These are phyloP conservation scores for Aspergillus japonicus DNA, from an alignment of 2,329 filamentous ascomycete species.

Conservation along the genomic window DNA sequence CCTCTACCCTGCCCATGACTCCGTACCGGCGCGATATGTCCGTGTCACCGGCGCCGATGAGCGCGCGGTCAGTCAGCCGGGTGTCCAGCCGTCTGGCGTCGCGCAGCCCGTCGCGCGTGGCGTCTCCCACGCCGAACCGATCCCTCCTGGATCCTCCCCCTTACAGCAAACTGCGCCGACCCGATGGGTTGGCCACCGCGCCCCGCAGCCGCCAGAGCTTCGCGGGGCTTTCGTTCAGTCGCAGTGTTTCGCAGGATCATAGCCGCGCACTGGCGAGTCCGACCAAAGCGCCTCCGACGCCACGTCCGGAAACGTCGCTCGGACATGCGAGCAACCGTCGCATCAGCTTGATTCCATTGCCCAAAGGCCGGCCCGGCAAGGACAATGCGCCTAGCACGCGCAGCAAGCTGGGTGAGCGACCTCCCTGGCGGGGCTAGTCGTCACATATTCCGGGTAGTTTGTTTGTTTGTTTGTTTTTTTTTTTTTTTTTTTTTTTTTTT, in stretches of 20 bases:
- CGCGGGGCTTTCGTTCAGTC: constrained; percentile 33
- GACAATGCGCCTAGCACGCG: constrained; percentile 26
- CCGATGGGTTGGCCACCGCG: constrained; percentile 25
- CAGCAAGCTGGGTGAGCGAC: constrained; percentile 32
- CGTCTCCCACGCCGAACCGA: constrained; percentile 28
- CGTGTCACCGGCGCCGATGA: constrained; percentile 37
- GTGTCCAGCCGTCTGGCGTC: constrained; percentile 33
- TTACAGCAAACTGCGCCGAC: constrained; percentile 41
- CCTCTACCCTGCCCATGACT: constrained; percentile 40
- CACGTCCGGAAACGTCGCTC: constrained; percentile 40
- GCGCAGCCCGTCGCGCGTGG: constrained; percentile 30
- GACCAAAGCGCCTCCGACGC: constrained; percentile 30
- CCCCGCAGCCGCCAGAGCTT: constrained; percentile 43
- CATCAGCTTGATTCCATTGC: constrained; percentile 42
- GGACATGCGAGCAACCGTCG: constrained; percentile 41
- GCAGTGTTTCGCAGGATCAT: constrained; percentile 26
- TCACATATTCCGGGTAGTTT: constrained; percentile 18
- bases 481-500: constrained; percentile 10
- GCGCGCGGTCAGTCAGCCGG: constrained; percentile 35
- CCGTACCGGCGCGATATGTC: constrained; percentile 44
- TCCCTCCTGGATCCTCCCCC: constrained; percentile 42
- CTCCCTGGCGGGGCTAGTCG: constrained; percentile 36
- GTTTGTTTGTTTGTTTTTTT: constrained; percentile 13
- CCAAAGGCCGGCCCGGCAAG: constrained; percentile 31
- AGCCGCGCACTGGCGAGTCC: constrained; percentile 24